Conservation (phyloP, 495 filamentous ascomycete species). For the Penicillium daleae region DNA sequence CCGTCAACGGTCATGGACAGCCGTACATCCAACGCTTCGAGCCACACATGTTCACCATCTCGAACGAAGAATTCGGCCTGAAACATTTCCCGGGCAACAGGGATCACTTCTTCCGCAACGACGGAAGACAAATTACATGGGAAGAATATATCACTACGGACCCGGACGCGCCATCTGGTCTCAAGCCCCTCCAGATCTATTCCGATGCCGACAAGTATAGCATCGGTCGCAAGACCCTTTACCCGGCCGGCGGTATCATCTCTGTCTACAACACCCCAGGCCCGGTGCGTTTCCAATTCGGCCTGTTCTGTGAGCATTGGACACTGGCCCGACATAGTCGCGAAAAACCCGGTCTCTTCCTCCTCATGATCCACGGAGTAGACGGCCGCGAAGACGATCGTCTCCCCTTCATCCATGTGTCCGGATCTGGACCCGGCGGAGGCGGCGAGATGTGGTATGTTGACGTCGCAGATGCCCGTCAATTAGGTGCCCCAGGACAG, state of each 20-base stretch:
- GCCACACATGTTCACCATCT: constrained; percentile 71
- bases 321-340: constrained; percentile 63
- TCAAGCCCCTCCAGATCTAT: constrained; percentile 55
- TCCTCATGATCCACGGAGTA: constrained; percentile 64
- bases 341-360: constrained; percentile 65
- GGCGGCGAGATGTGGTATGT: constrained; percentile 75
- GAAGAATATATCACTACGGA: constrained; percentile 73
- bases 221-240: constrained; percentile 63
- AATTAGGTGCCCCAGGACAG: constrained; percentile 72
- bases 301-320: constrained; percentile 79
- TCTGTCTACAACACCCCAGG: constrained; percentile 50
- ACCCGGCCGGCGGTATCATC: constrained; percentile 61
- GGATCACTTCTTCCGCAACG: constrained; percentile 68
- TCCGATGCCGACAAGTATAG: constrained; percentile 61
- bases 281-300: constrained; percentile 75
- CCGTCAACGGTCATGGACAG: constrained; percentile 48
- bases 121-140: constrained; percentile 65
- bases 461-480: constrained; percentile 63
- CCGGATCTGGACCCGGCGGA: constrained; percentile 50
- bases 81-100: constrained; percentile 75
- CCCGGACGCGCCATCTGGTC: constrained; percentile 45
- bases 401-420: constrained; percentile 56
- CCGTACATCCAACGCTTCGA: constrained; percentile 71
- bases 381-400: constrained; percentile 70
- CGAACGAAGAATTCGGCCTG: constrained; percentile 81